A percentile compares a stretch with the other conserved stretches of the same genome.
phyloP scores from a whole-genome alignment of 257 asterid genomes.

The Solanum sitiens region DNA sequence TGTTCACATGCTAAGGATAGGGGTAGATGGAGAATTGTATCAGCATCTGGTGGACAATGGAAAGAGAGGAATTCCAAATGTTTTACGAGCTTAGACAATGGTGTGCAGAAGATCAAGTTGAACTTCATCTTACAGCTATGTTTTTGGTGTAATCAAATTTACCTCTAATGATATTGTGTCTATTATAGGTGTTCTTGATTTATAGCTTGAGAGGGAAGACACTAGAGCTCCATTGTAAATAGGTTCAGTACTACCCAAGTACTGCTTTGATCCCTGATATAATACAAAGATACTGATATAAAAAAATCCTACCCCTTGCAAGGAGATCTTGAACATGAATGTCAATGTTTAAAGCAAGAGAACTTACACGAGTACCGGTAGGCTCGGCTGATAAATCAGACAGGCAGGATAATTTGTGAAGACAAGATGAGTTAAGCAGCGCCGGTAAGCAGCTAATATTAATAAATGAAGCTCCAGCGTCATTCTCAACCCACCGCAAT shows the following conservation, averaged over 20 bases:
- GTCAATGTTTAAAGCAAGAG: background rate
- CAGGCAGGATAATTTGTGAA: slow-evolving; percentile 51
- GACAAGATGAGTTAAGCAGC: slow-evolving; percentile 66
- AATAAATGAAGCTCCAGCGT: slow-evolving; percentile 51
- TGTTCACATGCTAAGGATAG: background rate
- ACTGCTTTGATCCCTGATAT: background rate
- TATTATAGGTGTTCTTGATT: background rate
- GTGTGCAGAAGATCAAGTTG: background rate
- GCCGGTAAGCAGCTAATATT: slow-evolving; percentile 82
- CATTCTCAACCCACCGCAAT: slow-evolving; percentile 65
- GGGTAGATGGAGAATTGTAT: background rate
- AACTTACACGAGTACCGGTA: slow-evolving; percentile 42
- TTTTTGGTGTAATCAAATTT: background rate
- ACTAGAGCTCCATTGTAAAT: background rate
- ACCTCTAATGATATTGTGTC: background rate
- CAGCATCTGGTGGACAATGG: background rate
- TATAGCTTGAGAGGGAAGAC: background rate
- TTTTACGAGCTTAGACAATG: background rate
- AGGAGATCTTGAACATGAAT: background rate
- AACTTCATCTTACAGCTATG: background rate
- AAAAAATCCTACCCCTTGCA: background rate
- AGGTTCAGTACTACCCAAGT: background rate
- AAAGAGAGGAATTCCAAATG: background rate
- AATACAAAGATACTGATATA: background rate
- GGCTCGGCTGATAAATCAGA: slow-evolving; percentile 39